Percentiles rank a stretch among this genome's conserved stretches.
Evolutionary conservation across 2,329 filamentous ascomycete genomes (phyloP).

Genomic region (Blumeria hordei): DNA sequence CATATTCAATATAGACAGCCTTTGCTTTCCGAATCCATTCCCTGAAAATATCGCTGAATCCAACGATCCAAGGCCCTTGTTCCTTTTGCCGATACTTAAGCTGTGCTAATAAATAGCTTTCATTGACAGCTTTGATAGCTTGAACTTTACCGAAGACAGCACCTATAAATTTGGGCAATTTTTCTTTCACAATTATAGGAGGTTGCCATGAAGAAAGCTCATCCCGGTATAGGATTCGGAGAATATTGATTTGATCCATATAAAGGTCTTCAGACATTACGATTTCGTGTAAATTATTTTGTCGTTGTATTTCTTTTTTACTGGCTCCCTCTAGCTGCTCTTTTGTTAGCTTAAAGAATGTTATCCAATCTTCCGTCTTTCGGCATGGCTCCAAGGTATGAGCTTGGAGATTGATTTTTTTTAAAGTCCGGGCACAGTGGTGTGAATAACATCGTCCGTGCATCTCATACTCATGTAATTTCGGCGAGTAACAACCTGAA

Average conservation of each 20-base stretch:
- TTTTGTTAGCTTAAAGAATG: constrained; percentile 65
- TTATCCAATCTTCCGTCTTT: constrained; percentile 56
- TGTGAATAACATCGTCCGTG: constrained; percentile 72
- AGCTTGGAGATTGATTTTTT: constrained; percentile 73
- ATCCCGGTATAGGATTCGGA: constrained; percentile 68
- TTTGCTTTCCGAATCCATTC: constrained; percentile 96
- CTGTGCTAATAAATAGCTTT: constrained; percentile 74
- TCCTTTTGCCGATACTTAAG: constrained; percentile 93
- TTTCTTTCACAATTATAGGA: constrained; percentile 56
- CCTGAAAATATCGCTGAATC: constrained; percentile 90
- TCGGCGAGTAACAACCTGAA: constrained; percentile 71
- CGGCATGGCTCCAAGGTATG: constrained; percentile 45
- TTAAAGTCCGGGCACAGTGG: constrained; percentile 80
- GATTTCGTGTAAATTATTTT: constrained; percentile 89
- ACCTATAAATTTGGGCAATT: constrained; percentile 53
- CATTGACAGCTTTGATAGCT: constrained; percentile 70
- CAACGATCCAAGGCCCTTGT: constrained; percentile 80
- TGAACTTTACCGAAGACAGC: constrained; percentile 85
- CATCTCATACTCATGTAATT: constrained; percentile 40
- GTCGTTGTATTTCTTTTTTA: constrained; percentile 75
- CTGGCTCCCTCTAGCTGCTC: constrained; percentile 45
- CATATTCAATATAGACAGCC: constrained; percentile 75
- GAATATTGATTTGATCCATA: constrained; percentile 69
- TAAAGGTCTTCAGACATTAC: constrained; percentile 81
- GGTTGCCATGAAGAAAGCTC: constrained; percentile 49